Conservation (phyloP, 140 eudicot species). For the Senecio squalidus region DNA sequence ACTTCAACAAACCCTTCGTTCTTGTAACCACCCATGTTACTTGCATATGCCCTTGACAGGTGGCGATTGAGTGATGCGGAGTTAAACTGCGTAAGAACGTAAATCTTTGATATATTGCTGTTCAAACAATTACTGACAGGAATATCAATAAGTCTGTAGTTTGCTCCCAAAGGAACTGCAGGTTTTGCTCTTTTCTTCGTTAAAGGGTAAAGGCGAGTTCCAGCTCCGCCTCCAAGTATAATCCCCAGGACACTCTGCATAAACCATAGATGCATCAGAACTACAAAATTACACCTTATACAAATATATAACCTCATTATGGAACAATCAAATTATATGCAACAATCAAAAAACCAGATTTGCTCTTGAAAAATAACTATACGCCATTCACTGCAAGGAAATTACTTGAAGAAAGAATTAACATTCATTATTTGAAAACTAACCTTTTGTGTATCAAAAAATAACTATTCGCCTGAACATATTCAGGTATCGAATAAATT, state of each 20-base stretch:
- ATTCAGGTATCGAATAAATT: too few species aligned
- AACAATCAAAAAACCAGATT: not conserved
- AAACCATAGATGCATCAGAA: conserved; percentile 13
- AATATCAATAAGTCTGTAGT: conserved; percentile 92
- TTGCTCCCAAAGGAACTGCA: conserved; percentile 98
- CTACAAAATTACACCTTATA: not conserved
- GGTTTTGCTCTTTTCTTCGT: conserved; percentile 99
- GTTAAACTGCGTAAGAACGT: conserved; percentile 93
- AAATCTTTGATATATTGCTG: conserved; percentile 89
- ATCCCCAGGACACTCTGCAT: conserved; percentile 93
- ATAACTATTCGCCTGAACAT: too few species aligned
- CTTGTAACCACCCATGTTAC: conserved; percentile 98
- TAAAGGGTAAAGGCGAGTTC: conserved; percentile 94
- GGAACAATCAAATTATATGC: too few species aligned
- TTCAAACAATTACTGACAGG: conserved; percentile 98
- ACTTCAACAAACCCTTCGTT: conserved; percentile 99
- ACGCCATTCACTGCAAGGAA: too few species aligned
- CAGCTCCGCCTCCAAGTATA: conserved; percentile 99
- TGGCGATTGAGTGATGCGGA: conserved; percentile 99
- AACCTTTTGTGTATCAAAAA: too few species aligned
- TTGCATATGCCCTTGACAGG: conserved; percentile 94
- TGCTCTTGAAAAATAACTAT: not conserved
- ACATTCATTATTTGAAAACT: too few species aligned
- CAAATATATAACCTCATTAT: conserved; percentile 7
- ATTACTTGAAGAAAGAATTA: not conserved